Base-by-base conservation (phyloP, 2,329 filamentous ascomycete species). In the Cyphellophora europaea region DNA sequence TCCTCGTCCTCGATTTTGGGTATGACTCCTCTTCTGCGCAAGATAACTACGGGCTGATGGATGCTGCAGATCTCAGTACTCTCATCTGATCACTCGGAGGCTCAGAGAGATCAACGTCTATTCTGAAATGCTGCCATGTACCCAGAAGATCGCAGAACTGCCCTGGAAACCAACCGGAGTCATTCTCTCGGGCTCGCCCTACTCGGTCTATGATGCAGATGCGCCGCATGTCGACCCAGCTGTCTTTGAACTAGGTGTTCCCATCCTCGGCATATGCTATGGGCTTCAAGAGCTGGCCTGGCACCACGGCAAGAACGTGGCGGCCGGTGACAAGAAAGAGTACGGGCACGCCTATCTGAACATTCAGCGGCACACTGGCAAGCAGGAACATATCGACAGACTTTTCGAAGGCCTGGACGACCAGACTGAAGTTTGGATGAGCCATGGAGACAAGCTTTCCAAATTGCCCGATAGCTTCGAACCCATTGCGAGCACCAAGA, bases 91-190 rank as follows among this genome's bases (percentile, higher is more conserved):
- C 53, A 77, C 77, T 6, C 71, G 84, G 36, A 75, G 84, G 19
- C 71, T 93, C 17, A 74, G 86, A 49, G 76, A 82, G 49, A 72
- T 93, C 60, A 81, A 80, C 64, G 73, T 93, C 57, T 94, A 83
- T 67, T 77, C 77, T 42, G 87, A 94, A 65, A 82, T 93, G 79
- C 75, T 93, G 28, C 83, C 83, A 14, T 93, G 87, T 62, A 93
- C 81, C 30, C 78, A 82, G 51, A 89, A 89, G 66, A 61, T 93
- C 14, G 65, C 74, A 5, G 83, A 91, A 37, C 71, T 94, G 19
- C 56, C 68, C 30, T 93, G 74, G 68, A 86, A 77, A 54, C 89
- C 89, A 13, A 82, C 81, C 54, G 89, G 88, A 48, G 77, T 96
- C 45, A 82, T 93, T 37, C 65, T 88, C 6, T 82, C 76, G 6